phyloP scores from a whole-genome alignment of 2,329 filamentous ascomycete genomes.

The Cercospora zeae-maydis region DNA sequence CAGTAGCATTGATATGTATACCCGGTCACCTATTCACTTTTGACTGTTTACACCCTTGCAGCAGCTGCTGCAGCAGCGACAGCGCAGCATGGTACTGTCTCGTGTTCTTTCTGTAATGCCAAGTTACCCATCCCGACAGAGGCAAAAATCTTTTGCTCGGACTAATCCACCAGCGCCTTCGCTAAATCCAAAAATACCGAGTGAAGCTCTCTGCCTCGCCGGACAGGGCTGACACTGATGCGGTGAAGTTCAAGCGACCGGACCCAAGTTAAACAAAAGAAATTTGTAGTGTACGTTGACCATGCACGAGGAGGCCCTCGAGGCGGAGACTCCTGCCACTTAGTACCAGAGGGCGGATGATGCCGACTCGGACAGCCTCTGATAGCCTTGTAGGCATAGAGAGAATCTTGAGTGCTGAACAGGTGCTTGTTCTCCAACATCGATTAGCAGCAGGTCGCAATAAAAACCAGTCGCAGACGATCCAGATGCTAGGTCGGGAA shows the following conservation, averaged over 20 bases:
- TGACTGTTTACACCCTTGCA: not conserved
- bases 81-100: not conserved
- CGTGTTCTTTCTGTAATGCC: not conserved
- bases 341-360: too few relatives aligned
- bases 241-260: not conserved
- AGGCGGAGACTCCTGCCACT: too few relatives aligned
- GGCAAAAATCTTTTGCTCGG: not conserved
- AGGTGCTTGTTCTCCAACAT: not conserved
- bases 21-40: too few relatives aligned
- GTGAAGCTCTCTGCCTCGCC: not conserved
- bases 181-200: conserved; percentile 15
- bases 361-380: not conserved
- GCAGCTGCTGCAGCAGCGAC: not conserved
- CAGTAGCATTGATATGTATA: not conserved
- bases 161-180: conserved; percentile 13
- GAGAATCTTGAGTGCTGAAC: not conserved
- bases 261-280: not conserved
- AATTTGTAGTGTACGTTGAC: not conserved
- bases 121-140: not conserved
- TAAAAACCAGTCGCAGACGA: not conserved
- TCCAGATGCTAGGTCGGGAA: not conserved
- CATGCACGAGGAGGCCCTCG: too few relatives aligned
- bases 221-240: not conserved
- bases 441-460: not conserved
- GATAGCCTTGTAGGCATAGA: not conserved